phyloP scores from a whole-genome alignment of 768 basidiomycete species.

The Suillus fuscotomentosus region DNA sequence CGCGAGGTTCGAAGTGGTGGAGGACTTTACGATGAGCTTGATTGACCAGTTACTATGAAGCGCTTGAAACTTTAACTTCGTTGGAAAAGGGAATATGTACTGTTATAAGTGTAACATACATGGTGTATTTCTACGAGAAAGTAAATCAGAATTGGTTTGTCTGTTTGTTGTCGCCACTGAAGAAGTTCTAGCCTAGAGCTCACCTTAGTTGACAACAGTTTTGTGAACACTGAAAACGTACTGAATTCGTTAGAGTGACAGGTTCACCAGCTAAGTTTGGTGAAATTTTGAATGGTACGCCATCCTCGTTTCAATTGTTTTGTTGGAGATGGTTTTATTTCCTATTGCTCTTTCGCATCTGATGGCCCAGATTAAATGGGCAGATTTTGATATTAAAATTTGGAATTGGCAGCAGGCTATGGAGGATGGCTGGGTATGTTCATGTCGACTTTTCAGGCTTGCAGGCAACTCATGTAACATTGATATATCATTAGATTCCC shows the following conservation, averaged over 20 bases:
- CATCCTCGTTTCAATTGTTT: background rate
- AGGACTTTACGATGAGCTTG: background rate
- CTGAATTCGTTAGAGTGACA: background rate
- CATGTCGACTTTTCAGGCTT: no score
- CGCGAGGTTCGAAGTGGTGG: background rate
- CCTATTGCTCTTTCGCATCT: no score
- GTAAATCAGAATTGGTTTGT: background rate
- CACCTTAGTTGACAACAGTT: background rate
- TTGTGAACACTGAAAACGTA: background rate
- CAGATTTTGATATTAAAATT: no score
- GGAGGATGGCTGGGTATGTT: no score
- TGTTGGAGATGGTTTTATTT: no score
- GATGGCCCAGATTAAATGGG: no score
- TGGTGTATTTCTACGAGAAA: background rate
- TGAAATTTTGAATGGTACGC: background rate
- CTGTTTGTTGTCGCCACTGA: background rate
- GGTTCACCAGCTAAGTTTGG: background rate
- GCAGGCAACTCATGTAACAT: no score
- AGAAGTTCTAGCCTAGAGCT: background rate
- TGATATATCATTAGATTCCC: no score
- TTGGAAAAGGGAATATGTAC: background rate
- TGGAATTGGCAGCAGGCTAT: no score
- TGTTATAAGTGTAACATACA: background rate
- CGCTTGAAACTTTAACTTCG: background rate
- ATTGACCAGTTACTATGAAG: background rate